Base-by-base conservation (phyloP, 768 basidiomycete species). In the Royoungia palumana region DNA sequence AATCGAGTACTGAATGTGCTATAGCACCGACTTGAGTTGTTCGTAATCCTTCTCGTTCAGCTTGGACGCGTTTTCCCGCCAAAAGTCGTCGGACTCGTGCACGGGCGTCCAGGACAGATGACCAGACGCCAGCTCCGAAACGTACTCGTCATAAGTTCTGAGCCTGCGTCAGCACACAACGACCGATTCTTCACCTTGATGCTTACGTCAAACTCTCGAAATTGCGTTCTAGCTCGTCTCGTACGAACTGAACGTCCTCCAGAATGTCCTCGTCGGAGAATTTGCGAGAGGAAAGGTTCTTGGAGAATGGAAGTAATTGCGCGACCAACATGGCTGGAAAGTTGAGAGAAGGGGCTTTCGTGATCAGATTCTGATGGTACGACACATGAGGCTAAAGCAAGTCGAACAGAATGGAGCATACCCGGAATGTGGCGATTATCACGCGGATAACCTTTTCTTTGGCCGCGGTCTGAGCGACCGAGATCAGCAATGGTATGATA, bases 371-470 rank as follows among this genome's bases (percentile, higher is more conserved):
- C 88, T 94, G 34, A 10, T 0, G 25, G 20, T 2, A 14, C 10
- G 16, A 35, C 19, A 35, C 16, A 50, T 53, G 48, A 66, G 19
- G 30, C 22, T 12, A 10, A 34, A n/a, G 8, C 21, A 40, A 42
- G 38, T n/a, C 32, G 25, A 24, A 35, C 27, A 13, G 12, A 28
- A 30, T 19, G 16, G 7, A 30, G 61, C 70, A 40, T 59, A 93
- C 94, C 45, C 89, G 76, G 72, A 97, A 90, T 1, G 94, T 92
- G 13, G 96, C 91, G 32, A 97, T 76, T 47, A 94, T 83, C 13
- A 98, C 88, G 9, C 96, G 84, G 52, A 92, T 88, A 24, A 99
- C 91, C 69, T 99, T 99, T 72, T 98, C 95, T 68, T 99, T 99
- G 27, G 89, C 87, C 5, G 94, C 94, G 6, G 74, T 79, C 63